Base-by-base conservation (phyloP, 192 early-diverging fungal genomes). In the Linnemannia schmuckeri region DNA sequence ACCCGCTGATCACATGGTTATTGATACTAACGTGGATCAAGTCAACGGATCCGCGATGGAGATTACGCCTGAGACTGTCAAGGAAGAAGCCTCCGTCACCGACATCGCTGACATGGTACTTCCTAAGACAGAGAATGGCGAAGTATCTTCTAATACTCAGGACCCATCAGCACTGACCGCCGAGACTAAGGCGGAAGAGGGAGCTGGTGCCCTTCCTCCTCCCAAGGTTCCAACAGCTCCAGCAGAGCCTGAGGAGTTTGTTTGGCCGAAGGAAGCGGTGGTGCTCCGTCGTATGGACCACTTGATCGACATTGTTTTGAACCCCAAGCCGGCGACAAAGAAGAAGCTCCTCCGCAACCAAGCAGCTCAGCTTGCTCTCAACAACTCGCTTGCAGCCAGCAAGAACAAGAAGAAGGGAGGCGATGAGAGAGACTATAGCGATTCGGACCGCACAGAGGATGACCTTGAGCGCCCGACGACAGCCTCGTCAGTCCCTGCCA, bases 211-310 rank as follows among this genome's bases (percentile, higher is more conserved):
- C 7, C 46, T 66, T 30, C 40, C 72, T 30, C 70, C 73, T 37
- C 38, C 74, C 17, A 30, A 42, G 24, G 38, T 42, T 6, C 66
- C 80, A 38, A 22, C 75, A 30, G 49, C 68, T 22, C 72, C 88
- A 22, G 42, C 72, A 15, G 88, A 88, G 49, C 72, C 84, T 4
- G 89, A 89, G 30, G 88, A 90, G 47, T 88, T 93, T 83, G 88
- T 81, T 6, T 93, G 91, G 91, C 89, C 90, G n/a, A 89, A 89
- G 79, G 92, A 93, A 68, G 83, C 89, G 27, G 89, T 91, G 30
- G 88, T 93, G 82, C 81, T 89, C 12, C 85, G 91, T 35, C 92
- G 92, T 10, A 89, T 93, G 69, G 90, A 93, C 40, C 83, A 89
- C 33, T 73, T 93, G 70, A 91, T 90, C 75, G 89, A 90, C 52